Base-by-base conservation (phyloP, 495 filamentous ascomycete species). In the Neurospora sp. region DNA sequence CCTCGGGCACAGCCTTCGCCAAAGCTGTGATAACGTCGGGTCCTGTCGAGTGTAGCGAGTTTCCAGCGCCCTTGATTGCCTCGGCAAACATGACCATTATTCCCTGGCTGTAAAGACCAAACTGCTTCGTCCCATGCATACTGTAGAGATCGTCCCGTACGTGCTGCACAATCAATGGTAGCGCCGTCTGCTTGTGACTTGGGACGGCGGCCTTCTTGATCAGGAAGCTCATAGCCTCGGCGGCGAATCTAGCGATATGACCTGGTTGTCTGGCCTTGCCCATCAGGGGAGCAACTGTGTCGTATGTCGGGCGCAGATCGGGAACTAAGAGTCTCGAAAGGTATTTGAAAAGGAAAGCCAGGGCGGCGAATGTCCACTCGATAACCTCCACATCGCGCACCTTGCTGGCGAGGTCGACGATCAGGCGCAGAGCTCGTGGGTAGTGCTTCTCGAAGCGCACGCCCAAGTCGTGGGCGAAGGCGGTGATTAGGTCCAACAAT, bases 331-430 rank as follows among this genome's bases (percentile, higher is more conserved):
- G 86, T 62, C 92, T 88, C 4, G 94, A 95, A 24, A 99, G 88
- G 77, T 97, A 98, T 79, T 98, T 99, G 88, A 98, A 96, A 21
- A 97, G 88, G 88, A 96, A 98, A 74, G 96, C 93, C 17, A 99
- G 86, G 77, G 93, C 94, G 66, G 89, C 93, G 80, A 99, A 98
- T 72, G 93, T 94, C 96, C 96, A 98, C 83, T 99, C 94, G 42
- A 96, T 91, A 19, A 93, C 92, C 75, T 95, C 93, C 39, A 93
- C 87, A 72, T 86, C 84, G 75, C 85, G 84, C 3, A 83, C 79
- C 70, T 81, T 80, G 71, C 80, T 82, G 8, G 85, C 86, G 71
- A 88, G 81, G 31, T 80, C 81, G 39, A 87, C 83, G 71, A 98
- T 88, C 71, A 96, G 81, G 13, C 84, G 86, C 48, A 98, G 88